Conservation (phyloP, 768 basidiomycete genomes). For the Lepiota venenata region DNA sequence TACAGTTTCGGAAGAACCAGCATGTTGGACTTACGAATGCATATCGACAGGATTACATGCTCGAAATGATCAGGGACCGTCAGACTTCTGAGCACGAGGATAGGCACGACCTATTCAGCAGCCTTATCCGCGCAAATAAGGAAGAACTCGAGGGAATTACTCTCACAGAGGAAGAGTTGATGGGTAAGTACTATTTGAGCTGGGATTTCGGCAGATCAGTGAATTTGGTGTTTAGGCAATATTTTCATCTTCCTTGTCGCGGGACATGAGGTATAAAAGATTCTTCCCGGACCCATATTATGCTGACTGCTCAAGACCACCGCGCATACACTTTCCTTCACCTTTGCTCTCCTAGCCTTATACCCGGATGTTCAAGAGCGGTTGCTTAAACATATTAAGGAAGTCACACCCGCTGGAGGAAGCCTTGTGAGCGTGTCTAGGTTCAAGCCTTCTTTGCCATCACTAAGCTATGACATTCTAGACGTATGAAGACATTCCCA, state of each 20-base stretch:
- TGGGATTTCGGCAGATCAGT: neutral
- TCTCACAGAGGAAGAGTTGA: constrained; percentile 40
- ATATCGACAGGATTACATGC: constrained; percentile 34
- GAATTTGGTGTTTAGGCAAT: constrained; percentile 27
- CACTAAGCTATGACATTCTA: constrained; percentile 22
- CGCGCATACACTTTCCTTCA: constrained; percentile 30
- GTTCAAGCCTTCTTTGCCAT: neutral
- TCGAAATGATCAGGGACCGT: constrained; percentile 50
- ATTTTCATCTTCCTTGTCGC: constrained; percentile 52
- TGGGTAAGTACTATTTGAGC: constrained; percentile 20
- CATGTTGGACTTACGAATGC: neutral
- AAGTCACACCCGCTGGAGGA: constrained; percentile 26
- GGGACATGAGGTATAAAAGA: constrained; percentile 47
- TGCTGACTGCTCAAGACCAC: constrained; percentile 23
- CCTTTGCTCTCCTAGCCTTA: constrained; percentile 38
- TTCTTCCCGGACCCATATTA: neutral
- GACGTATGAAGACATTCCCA: constrained; percentile 39
- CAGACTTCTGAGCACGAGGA: constrained; percentile 31
- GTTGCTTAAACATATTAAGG: constrained; percentile 30
- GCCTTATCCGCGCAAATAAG: constrained; percentile 47
- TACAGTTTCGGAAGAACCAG: neutral
- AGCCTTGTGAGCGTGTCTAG: constrained; percentile 22
- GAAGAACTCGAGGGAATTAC: constrained; percentile 26
- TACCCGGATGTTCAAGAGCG: constrained; percentile 33
- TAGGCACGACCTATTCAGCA: constrained; percentile 51